A percentile compares a stretch with the other conserved stretches of the same genome.
Evolutionary conservation across 129 eudicot species (phyloP).

Genomic region (Helianthus tuberosus): DNA sequence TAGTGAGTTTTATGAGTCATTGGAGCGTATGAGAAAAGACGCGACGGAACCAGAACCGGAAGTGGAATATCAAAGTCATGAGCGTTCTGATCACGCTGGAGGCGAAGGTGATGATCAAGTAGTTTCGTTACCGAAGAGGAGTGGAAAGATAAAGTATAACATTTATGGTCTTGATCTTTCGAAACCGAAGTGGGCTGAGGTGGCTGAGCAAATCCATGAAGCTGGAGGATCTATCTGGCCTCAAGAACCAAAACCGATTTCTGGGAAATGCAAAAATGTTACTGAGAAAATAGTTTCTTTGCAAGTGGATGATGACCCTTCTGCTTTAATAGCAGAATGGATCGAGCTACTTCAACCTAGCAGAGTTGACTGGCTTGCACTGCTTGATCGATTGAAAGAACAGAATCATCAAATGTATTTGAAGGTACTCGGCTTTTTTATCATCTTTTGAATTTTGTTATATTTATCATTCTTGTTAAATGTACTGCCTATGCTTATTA

Average conservation of each 20-base stretch:
- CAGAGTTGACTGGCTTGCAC: slow-evolving; percentile 73
- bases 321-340: slow-evolving; percentile 78
- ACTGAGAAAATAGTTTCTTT: slow-evolving; percentile 62
- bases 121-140: slow-evolving; percentile 73
- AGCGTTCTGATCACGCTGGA: slow-evolving; percentile 20
- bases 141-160: slow-evolving; percentile 80
- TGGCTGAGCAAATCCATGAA: slow-evolving; percentile 72
- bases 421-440: slow-evolving; percentile 52
- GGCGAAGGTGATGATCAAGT: slow-evolving; percentile 31
- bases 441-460: neutral
- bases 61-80: slow-evolving; percentile 20
- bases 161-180: slow-evolving; percentile 95
- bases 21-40: slow-evolving; percentile 46
- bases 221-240: slow-evolving; percentile 53
- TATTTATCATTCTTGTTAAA: neutral
- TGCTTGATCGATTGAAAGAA: slow-evolving; percentile 67
- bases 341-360: slow-evolving; percentile 67
- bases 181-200: slow-evolving; percentile 73
- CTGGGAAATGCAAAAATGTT: slow-evolving; percentile 74
- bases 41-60: slow-evolving; percentile 29
- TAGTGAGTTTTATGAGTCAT: slow-evolving; percentile 59
- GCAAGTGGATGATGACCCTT: slow-evolving; percentile 60
- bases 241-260: slow-evolving; percentile 71
- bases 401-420: slow-evolving; percentile 44
- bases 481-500: neutral